A percentile compares a stretch with the other conserved stretches of the same genome.
Conservation (phyloP, 2,329 filamentous ascomycete genomes). For the Sclerotinia trifoliorum region DNA sequence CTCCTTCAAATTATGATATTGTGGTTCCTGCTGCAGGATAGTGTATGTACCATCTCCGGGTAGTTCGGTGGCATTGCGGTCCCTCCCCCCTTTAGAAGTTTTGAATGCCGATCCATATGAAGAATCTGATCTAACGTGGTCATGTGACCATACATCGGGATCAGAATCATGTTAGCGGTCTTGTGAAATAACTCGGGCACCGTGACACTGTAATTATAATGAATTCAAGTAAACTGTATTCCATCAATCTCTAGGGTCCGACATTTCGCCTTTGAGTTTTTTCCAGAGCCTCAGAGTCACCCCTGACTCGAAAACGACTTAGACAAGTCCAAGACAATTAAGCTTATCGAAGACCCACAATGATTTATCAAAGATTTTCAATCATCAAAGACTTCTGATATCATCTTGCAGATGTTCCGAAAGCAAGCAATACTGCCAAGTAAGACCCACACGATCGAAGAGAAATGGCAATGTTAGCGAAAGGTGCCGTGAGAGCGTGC, state of each 20-base stretch:
- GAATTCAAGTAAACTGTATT: background rate
- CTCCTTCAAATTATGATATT: background rate
- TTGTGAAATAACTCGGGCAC: background rate
- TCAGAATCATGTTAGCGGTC: background rate
- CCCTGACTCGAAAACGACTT: conserved; percentile 6
- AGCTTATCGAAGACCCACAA: conserved; percentile 22
- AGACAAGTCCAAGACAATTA: background rate
- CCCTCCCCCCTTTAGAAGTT: conserved; percentile 8
- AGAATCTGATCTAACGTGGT: conserved; percentile 1
- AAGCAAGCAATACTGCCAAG: conserved; percentile 17
- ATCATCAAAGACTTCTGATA: conserved; percentile 20
- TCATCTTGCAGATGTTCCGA: conserved; percentile 20
- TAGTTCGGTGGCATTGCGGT: conserved; percentile 22
- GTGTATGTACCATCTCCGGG: background rate
- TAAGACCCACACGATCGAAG: background rate
- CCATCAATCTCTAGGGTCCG: background rate
- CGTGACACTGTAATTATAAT: background rate
- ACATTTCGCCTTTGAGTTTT: background rate
- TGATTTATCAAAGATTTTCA: conserved; percentile 6
- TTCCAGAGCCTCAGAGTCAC: background rate
- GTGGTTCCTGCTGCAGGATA: conserved; percentile 13
- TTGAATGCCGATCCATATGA: conserved; percentile 1
- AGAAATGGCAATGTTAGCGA: background rate
- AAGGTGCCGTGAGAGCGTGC: background rate
- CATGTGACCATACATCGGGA: conserved; percentile 8